Evolutionary conservation across 306 rosid genomes (phyloP), one percentile per base, ranked within the genome.

Genomic region (Quercus variabilis): DNA sequence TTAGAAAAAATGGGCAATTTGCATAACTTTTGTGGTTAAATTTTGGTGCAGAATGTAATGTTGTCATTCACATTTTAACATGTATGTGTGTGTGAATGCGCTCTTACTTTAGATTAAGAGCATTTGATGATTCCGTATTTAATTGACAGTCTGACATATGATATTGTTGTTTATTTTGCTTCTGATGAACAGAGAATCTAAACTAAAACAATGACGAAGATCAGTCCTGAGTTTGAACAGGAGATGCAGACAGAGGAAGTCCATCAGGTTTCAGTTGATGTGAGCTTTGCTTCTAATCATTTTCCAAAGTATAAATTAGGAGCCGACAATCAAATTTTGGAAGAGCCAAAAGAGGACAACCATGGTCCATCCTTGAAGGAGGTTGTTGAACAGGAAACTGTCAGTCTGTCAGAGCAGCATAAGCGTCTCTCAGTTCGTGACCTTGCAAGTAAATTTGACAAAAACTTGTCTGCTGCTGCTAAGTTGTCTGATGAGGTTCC

Each of bases 391-490:
- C 77, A 85, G 82, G 98, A 95, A 85, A 89, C 93, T 70, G 72
- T 87, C 69, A 85, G 89, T 81, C 88, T 95, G 82, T 85, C 90
- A 10, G 96, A 91, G 74, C 98, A 95, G 87, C 92, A 92, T 88
- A 92, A 95, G 81, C 97, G 97, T 58, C 91, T 95, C 85, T 95
- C 99, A 19, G 98, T 95, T 82, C 99, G 98, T 14, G 99, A 95
- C 75, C 97, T 95, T 83, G 99, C 99, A 23, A 85, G 90, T 84
- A 95, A 91, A 95, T 95, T 95, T 65, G 99, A 95, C 87, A 95
- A 91, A 85, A 95, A 92, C 89, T 83, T 95, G 90, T 79, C 97
- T 78, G 86, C 97, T 74, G 97, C 98, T 74, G 94, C 99, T 73
- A 92, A 92, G 86, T 81, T 95, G 86, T 86, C 99, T 59, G 91